Evolutionary conservation across 1,284 basidiomycete genomes (phyloP), one percentile per base, ranked within the genome.

Genomic region (Ceratobasidium sp.): DNA sequence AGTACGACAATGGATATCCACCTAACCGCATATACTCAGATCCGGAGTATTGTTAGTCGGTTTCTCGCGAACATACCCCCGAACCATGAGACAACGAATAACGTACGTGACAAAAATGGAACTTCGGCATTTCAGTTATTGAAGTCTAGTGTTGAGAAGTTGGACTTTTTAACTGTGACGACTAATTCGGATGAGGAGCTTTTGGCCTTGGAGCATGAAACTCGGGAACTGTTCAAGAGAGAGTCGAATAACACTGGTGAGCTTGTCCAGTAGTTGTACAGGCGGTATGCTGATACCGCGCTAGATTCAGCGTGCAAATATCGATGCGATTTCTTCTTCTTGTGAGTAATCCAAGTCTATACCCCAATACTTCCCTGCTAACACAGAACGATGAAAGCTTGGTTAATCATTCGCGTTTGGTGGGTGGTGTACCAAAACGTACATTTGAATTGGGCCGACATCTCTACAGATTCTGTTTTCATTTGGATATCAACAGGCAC

Each of bases 401-500:
- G 54, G 89, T 91, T 75, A 90, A 87, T 66, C 94, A 95, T 82
- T 92, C 92, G 33, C 88, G 93, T n/a, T 88, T 95, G 9, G 93
- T 64, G 33, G 1, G 65, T 52, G 17, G 17, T 33, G 38, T 15
- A 20, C 23, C n/a, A 9, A 9, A 2, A 38, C 26, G 3, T 13
- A 5, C 12, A 26, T 2, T 33, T 23, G 17, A 20, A 26, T 40
- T 7, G 9, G 0, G 13, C 40, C 12, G 56, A 59, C 38, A 61
- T 9, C n/a, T 26, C n/a, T 23, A 7, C 33, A 74, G 71, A 44
- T 95, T 59, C 93, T 94, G 91, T 93, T 90, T 82, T 94, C 93
- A 0, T 94, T 95, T 81, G 93, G 92, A 1, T 94, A 94, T 85
- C 93, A 95, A 81, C 91, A 94, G 80, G 92, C 93, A 0, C 93